phyloP scores from a whole-genome alignment of 1,284 basidiomycete species.

The Moniliella sp. region DNA sequence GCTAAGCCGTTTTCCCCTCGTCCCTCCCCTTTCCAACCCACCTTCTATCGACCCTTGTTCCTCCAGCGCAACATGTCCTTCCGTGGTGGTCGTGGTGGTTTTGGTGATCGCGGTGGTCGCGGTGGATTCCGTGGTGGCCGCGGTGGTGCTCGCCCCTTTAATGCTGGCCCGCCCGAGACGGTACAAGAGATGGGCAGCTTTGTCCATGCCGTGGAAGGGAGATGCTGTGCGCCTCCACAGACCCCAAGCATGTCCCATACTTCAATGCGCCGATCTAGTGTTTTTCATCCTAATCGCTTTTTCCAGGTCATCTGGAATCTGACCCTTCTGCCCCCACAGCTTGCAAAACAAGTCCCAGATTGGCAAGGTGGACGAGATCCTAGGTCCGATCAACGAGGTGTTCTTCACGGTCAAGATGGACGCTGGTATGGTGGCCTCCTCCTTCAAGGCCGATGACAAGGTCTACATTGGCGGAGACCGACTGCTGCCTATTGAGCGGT shows the following conservation, averaged over 20 bases:
- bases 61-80: too few relatives aligned
- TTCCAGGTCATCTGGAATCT: conserved; percentile 1
- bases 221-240: conserved; percentile 75
- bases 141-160: too few relatives aligned
- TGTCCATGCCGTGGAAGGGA: conserved; percentile 69
- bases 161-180: conserved; percentile 25
- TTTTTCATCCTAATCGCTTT: background rate
- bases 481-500: conserved; percentile 76
- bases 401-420: conserved; percentile 96
- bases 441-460: conserved; percentile 93
- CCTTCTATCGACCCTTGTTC: too few relatives aligned
- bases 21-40: too few relatives aligned
- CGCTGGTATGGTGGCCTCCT: conserved; percentile 80
- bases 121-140: too few relatives aligned
- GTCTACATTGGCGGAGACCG: conserved; percentile 92
- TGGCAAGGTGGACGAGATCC: conserved; percentile 86
- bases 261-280: conserved; percentile 94
- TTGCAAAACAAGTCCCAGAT: conserved; percentile 94
- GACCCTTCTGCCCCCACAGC: conserved; percentile 8
- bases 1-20: too few relatives aligned
- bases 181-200: conserved; percentile 29
- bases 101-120: conserved; percentile 8
- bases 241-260: conserved; percentile 55
- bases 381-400: conserved; percentile 94
- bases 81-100: too few relatives aligned